A percentile compares a stretch with the other conserved stretches of the same genome.
Conservation (phyloP, 768 basidiomycete species). For the Inosperma sp. region DNA sequence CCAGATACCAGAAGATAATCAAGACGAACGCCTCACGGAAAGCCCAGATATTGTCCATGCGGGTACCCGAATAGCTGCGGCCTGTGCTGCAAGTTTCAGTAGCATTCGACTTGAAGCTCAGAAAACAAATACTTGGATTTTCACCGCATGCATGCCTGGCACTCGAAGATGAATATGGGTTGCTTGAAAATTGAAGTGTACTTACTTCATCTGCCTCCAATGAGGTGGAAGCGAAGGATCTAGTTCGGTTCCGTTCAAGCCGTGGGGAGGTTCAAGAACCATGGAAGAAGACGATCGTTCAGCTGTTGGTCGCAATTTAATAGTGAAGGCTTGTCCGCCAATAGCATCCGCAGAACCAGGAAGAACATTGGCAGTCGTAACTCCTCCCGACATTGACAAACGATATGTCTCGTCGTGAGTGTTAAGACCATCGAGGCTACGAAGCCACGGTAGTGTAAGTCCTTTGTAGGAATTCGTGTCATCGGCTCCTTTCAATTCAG, state of each 20-base stretch:
- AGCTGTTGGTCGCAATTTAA: constrained; percentile 70
- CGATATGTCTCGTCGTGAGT: constrained; percentile 68
- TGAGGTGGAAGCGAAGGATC: constrained; percentile 39
- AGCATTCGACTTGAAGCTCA: constrained; percentile 5
- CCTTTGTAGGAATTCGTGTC: constrained; percentile 55
- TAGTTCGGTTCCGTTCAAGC: constrained; percentile 40
- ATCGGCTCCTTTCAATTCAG: constrained; percentile 28
- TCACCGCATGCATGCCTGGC: constrained; percentile 51
- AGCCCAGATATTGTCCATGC: constrained; percentile 65
- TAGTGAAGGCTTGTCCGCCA: constrained; percentile 79
- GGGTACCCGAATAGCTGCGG: constrained; percentile 42
- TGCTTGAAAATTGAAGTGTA: constrained; percentile 1
- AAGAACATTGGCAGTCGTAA: constrained; percentile 70
- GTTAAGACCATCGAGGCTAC: constrained; percentile 69
- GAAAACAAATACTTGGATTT: constrained; percentile 45
- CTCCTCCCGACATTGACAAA: constrained; percentile 66
- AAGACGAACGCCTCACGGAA: constrained; percentile 51
- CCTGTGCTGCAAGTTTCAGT: constrained; percentile 25
- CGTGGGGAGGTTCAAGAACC: constrained; percentile 70
- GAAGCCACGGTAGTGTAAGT: constrained; percentile 50
- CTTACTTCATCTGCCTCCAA: constrained; percentile 75
- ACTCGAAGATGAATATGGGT: neutral
- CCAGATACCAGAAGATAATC: constrained; percentile 12
- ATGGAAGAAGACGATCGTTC: constrained; percentile 71
- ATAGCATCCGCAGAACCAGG: constrained; percentile 70